Conservation (phyloP, 2,329 filamentous ascomycete species). For the Talaromyces sp. region DNA sequence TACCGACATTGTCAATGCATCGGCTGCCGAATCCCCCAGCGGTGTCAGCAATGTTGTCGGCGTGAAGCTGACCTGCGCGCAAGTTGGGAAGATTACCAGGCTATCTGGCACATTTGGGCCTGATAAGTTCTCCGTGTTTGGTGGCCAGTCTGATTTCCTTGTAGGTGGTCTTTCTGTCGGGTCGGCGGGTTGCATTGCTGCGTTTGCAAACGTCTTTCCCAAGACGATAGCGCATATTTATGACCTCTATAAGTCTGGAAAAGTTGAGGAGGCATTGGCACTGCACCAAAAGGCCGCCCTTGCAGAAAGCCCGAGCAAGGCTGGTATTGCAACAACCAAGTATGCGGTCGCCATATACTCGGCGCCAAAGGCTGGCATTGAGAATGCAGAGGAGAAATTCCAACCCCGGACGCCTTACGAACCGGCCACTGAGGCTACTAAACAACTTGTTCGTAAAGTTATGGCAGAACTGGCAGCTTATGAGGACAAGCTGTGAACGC, state of each 20-base stretch:
- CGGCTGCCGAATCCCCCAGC: conserved; percentile 18
- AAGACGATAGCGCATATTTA: conserved; percentile 55
- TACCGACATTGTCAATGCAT: conserved; percentile 45
- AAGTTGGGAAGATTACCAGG: conserved; percentile 55
- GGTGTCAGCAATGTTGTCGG: conserved; percentile 51
- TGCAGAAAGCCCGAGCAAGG: conserved; percentile 61
- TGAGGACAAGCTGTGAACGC: conserved; percentile 24
- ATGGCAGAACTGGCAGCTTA: conserved; percentile 38
- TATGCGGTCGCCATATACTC: conserved; percentile 59
- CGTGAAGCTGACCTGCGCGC: conserved; percentile 60
- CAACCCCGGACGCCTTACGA: conserved; percentile 58
- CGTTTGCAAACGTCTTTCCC: conserved; percentile 54
- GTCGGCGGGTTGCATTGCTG: conserved; percentile 51
- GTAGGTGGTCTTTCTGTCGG: conserved; percentile 50
- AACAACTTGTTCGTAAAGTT: conserved; percentile 35
- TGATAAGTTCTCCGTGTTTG: conserved; percentile 60
- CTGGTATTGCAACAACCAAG: conserved; percentile 62
- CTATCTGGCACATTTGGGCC: conserved; percentile 48
- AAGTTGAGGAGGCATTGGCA: conserved; percentile 51
- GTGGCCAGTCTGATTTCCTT: conserved; percentile 68
- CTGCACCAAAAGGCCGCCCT: conserved; percentile 58
- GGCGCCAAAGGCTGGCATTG: conserved; percentile 54
- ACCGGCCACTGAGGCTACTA: conserved; percentile 37
- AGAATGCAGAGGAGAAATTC: conserved; percentile 53
- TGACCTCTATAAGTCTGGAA: conserved; percentile 54